Evolutionary conservation across 768 basidiomycete species (phyloP).

Genomic region (Panellus pusillus): DNA sequence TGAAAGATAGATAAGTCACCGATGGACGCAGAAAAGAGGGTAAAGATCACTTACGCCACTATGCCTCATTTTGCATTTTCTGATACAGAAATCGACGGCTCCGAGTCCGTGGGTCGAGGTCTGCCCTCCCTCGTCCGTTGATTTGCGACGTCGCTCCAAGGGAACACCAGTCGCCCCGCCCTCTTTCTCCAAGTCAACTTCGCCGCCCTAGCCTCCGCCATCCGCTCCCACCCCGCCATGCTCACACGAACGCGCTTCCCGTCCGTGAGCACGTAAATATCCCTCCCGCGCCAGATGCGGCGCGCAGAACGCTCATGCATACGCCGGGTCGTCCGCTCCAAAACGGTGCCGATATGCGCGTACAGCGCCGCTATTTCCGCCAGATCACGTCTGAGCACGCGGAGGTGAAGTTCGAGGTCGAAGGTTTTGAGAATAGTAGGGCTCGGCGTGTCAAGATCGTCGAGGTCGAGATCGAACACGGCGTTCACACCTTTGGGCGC

Average conservation of each 20-base stretch:
- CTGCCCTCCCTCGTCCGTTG: not conserved
- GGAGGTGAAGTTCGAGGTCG: slow-evolving; percentile 55
- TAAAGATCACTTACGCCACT: not conserved
- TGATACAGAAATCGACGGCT: not conserved
- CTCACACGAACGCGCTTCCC: slow-evolving; percentile 34
- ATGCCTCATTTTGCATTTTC: not conserved
- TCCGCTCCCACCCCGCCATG: slow-evolving; percentile 47
- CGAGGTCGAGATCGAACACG: slow-evolving; percentile 39
- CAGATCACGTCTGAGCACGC: slow-evolving; percentile 55
- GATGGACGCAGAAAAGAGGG: not conserved
- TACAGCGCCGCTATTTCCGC: slow-evolving; percentile 48
- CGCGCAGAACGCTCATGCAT: slow-evolving; percentile 77
- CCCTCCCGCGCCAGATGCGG: slow-evolving; percentile 65
- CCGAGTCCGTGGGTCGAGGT: not conserved
- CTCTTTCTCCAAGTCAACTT: not conserved
- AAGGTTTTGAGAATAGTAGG: slow-evolving; percentile 39
- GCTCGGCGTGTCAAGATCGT: slow-evolving; percentile 24
- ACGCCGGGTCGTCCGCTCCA: slow-evolving; percentile 56
- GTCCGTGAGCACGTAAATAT: slow-evolving; percentile 48
- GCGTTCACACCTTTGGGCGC: slow-evolving; percentile 11
- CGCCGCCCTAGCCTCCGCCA: slow-evolving; percentile 47
- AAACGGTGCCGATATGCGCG: slow-evolving; percentile 38
- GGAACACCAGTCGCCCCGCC: not conserved
- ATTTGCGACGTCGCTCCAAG: slow-evolving; percentile 6
- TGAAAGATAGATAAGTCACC: not conserved